Base-by-base conservation (phyloP, 371 early-diverging fungal species). In the Apophysomyces variabilis region DNA sequence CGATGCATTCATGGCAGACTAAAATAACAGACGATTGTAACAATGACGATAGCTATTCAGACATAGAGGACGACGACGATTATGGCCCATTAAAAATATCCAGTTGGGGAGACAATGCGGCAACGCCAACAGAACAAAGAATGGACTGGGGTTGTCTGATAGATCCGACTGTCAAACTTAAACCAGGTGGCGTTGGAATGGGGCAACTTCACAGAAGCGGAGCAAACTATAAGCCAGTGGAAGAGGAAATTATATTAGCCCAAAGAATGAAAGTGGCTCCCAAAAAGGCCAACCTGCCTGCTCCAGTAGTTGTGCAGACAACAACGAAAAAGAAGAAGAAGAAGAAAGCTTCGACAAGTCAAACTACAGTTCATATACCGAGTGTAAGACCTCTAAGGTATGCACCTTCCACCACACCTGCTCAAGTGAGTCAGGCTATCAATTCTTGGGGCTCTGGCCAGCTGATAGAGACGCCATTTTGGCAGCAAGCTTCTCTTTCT, bases 121-220 rank as follows among this genome's bases (percentile, higher is more conserved):
- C 13, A 61, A 61, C 4, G 38, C 12, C 38, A 26, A 38, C 45
- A 41, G 58, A 7, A 44, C 43, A 9, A 21, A 41, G 8, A 3
- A 38, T 16, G 9, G 60, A 60, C 3, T 83, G 84, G 84, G 58
- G 64, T 11, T 61, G 72, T 3, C 68, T 83, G 7, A 66, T 75
- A 37, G 84, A 83, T 64, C 80, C 79, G 5, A 74, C 60, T 36
- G 68, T 74, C 36, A 77, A 79, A 46, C 16, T 80, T 0, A 71
- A 70, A 39, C 60, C 74, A 6, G 70, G 67, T 54, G 80, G 79
- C 60, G 38, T 83, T 26, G 84, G 84, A 18, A 68, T 72, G 38
- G 84, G 84, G n/a, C 74, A 77, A 38, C 67, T 83, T 5, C 80
- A 83, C 60, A 72, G 84, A 37, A 70, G 69, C 61, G 84, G 84